Percentiles rank a stretch among this genome's conserved stretches.
Evolutionary conservation across 768 basidiomycete genomes (phyloP).

Genomic region (Lentinula edodes): DNA sequence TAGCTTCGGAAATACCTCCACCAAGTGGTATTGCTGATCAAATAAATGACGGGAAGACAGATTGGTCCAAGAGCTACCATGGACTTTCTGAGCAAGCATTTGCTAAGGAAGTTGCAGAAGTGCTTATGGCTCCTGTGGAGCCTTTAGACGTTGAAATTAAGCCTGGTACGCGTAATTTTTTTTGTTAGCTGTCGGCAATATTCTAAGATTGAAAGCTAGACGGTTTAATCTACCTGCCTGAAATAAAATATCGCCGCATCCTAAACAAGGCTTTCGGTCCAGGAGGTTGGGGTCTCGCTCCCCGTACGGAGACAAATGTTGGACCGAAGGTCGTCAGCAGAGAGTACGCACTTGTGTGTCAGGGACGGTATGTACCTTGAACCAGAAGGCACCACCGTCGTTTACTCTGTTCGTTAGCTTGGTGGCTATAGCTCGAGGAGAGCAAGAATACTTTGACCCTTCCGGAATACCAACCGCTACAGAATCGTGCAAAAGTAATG

Average conservation of each 20-base stretch:
- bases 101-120: constrained; percentile 62
- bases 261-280: constrained; percentile 94
- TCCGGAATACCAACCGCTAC: constrained; percentile 88
- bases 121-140: constrained; percentile 70
- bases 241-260: constrained; percentile 92
- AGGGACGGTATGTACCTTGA: constrained; percentile 63
- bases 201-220: constrained; percentile 38
- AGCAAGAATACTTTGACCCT: constrained; percentile 95
- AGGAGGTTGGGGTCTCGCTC: constrained; percentile 95
- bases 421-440: constrained; percentile 87
- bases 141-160: constrained; percentile 87
- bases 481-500: constrained; percentile 94
- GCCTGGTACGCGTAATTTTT: constrained; percentile 59
- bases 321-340: constrained; percentile 83
- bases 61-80: constrained; percentile 88
- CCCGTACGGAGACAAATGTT: constrained; percentile 87
- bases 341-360: constrained; percentile 92
- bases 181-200: not conserved
- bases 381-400: not conserved
- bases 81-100: constrained; percentile 80
- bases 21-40: not conserved
- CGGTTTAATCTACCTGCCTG: constrained; percentile 90
- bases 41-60: constrained; percentile 28
- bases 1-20: constrained; percentile 3
- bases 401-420: constrained; percentile 42